Conservation (phyloP, 495 filamentous ascomycete genomes). For the Podospora comata region DNA sequence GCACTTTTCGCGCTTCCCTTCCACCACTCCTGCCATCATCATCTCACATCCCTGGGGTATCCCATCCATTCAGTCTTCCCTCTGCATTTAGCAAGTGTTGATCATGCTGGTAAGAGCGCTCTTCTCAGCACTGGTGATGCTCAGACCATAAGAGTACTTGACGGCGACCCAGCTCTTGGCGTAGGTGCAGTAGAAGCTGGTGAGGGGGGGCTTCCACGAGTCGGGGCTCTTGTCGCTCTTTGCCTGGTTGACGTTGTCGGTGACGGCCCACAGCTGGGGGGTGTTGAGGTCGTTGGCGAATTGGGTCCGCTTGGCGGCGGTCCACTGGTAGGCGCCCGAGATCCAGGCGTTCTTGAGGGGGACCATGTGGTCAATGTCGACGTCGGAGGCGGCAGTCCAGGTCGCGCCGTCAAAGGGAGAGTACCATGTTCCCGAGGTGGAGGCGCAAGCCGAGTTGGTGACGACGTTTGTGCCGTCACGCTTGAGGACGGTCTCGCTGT, state of each 20-base stretch:
- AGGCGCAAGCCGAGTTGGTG: conserved; percentile 49
- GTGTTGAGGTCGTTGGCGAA: conserved; percentile 71
- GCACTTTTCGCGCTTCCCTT: neutral
- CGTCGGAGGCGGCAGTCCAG: conserved; percentile 62
- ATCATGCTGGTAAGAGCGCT: conserved; percentile 61
- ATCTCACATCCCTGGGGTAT: neutral
- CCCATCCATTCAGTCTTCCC: neutral
- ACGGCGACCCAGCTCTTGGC: conserved; percentile 68
- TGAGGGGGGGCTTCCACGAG: conserved; percentile 66
- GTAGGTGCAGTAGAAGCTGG: conserved; percentile 71
- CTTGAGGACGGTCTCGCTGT: conserved; percentile 62
- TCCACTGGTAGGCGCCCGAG: conserved; percentile 56
- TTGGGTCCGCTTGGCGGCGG: conserved; percentile 55
- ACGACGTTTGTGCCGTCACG: conserved; percentile 63
- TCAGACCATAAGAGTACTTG: conserved; percentile 59
- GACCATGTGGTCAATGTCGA: conserved; percentile 77
- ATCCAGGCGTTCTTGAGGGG: conserved; percentile 73
- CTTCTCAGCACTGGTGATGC: conserved; percentile 51
- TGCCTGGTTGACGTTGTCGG: conserved; percentile 65
- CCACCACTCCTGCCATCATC: neutral
- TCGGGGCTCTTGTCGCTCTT: conserved; percentile 71
- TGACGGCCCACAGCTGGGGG: conserved; percentile 72
- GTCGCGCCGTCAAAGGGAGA: conserved; percentile 66
- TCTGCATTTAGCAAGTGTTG: conserved; percentile 51
- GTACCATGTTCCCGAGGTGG: conserved; percentile 59